phyloP scores from a whole-genome alignment of 1,284 basidiomycete species.

The Mycena sp. region DNA sequence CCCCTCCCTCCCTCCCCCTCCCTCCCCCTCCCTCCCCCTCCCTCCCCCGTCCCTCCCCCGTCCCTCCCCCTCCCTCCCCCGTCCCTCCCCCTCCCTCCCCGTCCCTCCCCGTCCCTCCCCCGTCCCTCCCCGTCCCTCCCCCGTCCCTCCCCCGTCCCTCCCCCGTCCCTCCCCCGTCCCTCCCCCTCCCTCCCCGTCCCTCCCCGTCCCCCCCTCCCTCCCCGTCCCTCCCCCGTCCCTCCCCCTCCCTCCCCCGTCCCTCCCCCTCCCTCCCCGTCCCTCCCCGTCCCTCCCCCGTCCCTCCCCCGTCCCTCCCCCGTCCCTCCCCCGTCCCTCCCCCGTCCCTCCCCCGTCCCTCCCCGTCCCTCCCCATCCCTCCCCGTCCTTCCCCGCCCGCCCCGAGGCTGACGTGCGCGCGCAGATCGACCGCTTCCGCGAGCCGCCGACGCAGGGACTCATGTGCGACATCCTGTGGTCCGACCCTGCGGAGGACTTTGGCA shows the following conservation, averaged over 20 bases:
- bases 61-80: not conserved
- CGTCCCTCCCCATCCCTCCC: not conserved
- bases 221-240: not conserved
- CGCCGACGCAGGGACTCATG: slow-evolving; percentile 94
- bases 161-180: not conserved
- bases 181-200: not conserved
- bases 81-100: not conserved
- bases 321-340: not conserved
- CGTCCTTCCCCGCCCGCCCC: not conserved
- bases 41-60: not conserved
- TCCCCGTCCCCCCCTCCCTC: no score
- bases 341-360: not conserved
- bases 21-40: no score
- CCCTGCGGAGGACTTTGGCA: slow-evolving; percentile 93
- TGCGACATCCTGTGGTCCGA: slow-evolving; percentile 97
- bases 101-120: not conserved
- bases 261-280: not conserved
- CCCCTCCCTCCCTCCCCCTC: not conserved
- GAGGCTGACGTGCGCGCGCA: slow-evolving; percentile 46
- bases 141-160: not conserved
- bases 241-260: not conserved
- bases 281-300: not conserved
- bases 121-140: not conserved
- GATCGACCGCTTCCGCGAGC: slow-evolving; percentile 96
- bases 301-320: no score